Percentiles rank a stretch among this genome's conserved stretches.
phyloP scores from a whole-genome alignment of 257 asterid species.

The Plectranthus barbatus region DNA sequence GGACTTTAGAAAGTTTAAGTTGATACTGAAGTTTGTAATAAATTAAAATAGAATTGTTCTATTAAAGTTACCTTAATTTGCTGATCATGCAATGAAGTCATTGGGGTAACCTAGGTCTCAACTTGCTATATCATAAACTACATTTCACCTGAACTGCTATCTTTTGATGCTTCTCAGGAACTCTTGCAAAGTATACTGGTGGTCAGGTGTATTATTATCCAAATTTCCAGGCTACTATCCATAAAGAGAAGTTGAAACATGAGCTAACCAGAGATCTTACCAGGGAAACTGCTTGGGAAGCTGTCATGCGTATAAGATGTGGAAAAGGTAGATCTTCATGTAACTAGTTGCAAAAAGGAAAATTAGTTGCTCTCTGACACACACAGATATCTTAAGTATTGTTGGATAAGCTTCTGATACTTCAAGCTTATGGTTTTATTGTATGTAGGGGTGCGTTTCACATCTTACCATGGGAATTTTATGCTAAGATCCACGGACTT shows the following conservation, averaged over 20 bases:
- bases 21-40: not conserved
- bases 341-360: constrained; percentile 8
- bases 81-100: not conserved
- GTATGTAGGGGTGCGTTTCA: constrained; percentile 82
- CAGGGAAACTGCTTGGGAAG: constrained; percentile 98
- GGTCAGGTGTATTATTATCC: constrained; percentile 97
- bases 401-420: constrained; percentile 14
- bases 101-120: not conserved
- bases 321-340: constrained; percentile 66
- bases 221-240: constrained; percentile 58
- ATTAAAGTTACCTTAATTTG: not conserved
- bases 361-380: not conserved
- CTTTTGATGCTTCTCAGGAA: constrained; percentile 42
- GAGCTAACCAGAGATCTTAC: constrained; percentile 92
- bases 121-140: constrained; percentile 8
- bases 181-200: constrained; percentile 94
- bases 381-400: not conserved
- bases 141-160: constrained; percentile 10
- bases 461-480: constrained; percentile 95
- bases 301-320: constrained; percentile 97
- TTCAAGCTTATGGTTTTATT: constrained; percentile 10
- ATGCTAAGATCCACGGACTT: constrained; percentile 97
- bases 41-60: not conserved
- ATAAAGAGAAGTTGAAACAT: constrained; percentile 70
- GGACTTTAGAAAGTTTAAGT: not conserved